phyloP scores from a whole-genome alignment of 2,329 filamentous ascomycete species.

The Exophiala alcalophila region DNA sequence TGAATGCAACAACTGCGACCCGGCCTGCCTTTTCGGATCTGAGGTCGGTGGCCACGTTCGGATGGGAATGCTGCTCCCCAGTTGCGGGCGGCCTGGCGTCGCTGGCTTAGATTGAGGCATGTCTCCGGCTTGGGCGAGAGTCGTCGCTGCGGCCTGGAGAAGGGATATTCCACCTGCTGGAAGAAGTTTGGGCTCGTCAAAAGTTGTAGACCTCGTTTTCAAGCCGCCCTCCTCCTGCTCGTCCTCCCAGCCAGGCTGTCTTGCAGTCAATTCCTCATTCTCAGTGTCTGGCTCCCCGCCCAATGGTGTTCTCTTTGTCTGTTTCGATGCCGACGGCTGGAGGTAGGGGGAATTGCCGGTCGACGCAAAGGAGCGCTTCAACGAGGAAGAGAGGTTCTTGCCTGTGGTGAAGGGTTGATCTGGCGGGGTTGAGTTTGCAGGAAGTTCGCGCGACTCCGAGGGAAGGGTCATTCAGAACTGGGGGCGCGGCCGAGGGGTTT shows the following conservation, averaged over 20 bases:
- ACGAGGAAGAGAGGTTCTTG: constrained; percentile 5
- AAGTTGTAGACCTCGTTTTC: no score
- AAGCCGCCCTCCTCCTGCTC: constrained; percentile 16
- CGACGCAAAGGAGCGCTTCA: constrained; percentile 15
- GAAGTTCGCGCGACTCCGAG: constrained; percentile 5
- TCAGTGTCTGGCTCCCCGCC: background rate
- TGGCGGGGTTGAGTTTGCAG: background rate
- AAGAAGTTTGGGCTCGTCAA: no score
- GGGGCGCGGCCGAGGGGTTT: background rate
- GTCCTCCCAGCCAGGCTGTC: constrained; percentile 9
- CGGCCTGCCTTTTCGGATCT: constrained; percentile 46
- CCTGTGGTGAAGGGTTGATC: background rate
- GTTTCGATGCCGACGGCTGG: constrained; percentile 8
- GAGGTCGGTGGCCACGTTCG: constrained; percentile 37
- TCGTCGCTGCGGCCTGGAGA: constrained; percentile 14
- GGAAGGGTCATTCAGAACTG: constrained; percentile 13
- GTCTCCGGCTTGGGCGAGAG: constrained; percentile 7
- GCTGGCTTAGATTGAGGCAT: constrained; percentile 8
- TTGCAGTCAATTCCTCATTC: constrained; percentile 7
- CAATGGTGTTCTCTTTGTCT: constrained; percentile 12
- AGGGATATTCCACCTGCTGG: constrained; percentile 9
- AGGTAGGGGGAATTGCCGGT: constrained; percentile 9
- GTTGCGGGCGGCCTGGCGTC: background rate
- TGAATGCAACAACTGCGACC: constrained; percentile 57
- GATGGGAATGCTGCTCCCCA: constrained; percentile 17